phyloP scores from a whole-genome alignment of 2,329 filamentous ascomycete genomes.

The Arthrocladium fulminans region DNA sequence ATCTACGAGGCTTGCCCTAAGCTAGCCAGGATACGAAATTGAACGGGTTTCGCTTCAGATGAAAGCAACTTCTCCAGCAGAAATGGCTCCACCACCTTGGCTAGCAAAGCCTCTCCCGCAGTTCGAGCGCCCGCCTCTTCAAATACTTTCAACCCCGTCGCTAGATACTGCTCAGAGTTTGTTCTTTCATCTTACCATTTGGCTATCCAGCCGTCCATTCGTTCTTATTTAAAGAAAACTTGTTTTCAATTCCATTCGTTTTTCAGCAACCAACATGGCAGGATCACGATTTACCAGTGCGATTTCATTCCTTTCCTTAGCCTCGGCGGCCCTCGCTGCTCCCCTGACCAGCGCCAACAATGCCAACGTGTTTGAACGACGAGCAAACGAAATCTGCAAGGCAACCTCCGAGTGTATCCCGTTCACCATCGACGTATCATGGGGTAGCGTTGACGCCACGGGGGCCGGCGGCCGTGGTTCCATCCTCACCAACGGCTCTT shows the following conservation, averaged over 20 bases:
- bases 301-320: conserved; percentile 3
- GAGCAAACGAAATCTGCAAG: conserved; percentile 35
- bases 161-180: background rate
- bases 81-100: background rate
- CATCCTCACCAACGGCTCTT: conserved; percentile 65
- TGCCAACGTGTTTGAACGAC: conserved; percentile 33
- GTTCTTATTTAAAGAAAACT: background rate
- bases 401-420: conserved; percentile 28
- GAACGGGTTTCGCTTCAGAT: background rate
- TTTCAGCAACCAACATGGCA: conserved; percentile 3
- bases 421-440: conserved; percentile 29
- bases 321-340: conserved; percentile 3
- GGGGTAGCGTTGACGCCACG: conserved; percentile 27
- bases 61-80: background rate
- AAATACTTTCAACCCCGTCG: background rate
- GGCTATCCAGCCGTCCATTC: conserved; percentile 4
- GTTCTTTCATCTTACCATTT: background rate
- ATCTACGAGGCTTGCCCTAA: background rate
- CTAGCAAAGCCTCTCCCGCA: background rate
- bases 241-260: background rate
- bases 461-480: conserved; percentile 43
- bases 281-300: conserved; percentile 4
- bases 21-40: background rate
- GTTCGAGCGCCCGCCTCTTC: background rate
- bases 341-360: conserved; percentile 4